phyloP scores from a whole-genome alignment of 441 rosid species.

The Viola pubescens region DNA sequence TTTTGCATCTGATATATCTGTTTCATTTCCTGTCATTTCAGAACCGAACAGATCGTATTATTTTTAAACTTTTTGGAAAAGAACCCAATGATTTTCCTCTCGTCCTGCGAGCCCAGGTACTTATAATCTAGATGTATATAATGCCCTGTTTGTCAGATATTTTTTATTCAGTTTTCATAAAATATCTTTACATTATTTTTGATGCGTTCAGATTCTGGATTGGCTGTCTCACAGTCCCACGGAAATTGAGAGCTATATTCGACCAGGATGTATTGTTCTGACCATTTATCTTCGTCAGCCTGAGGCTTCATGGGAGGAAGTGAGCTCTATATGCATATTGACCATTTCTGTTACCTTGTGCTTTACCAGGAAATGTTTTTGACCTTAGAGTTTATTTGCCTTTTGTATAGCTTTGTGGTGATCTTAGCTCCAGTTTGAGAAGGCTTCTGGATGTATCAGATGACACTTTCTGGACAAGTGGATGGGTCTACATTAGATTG shows the following conservation, averaged over 20 bases:
- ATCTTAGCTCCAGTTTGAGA: slow-evolving; percentile 66
- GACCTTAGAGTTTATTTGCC: slow-evolving; percentile 20
- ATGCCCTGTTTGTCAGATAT: slow-evolving; percentile 5
- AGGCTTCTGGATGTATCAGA: slow-evolving; percentile 70
- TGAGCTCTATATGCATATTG: slow-evolving; percentile 28
- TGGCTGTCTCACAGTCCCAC: slow-evolving; percentile 94
- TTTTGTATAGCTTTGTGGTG: slow-evolving; percentile 49
- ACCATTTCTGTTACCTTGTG: slow-evolving; percentile 4
- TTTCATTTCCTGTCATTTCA: slow-evolving; percentile 31
- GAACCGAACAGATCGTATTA: slow-evolving; percentile 85
- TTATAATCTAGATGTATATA: slow-evolving; percentile 9
- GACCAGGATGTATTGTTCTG: slow-evolving; percentile 87
- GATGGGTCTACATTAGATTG: slow-evolving; percentile 71
- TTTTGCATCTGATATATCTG: neutral
- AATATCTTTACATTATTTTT: slow-evolving; percentile 15
- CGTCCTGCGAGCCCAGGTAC: slow-evolving; percentile 80
- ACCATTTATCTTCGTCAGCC: slow-evolving; percentile 81
- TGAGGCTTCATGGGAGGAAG: slow-evolving; percentile 88
- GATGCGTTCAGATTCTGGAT: slow-evolving; percentile 61
- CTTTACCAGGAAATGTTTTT: slow-evolving; percentile 8
- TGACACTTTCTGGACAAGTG: slow-evolving; percentile 72
- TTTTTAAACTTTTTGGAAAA: slow-evolving; percentile 87
- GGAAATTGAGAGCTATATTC: slow-evolving; percentile 95
- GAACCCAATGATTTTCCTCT: slow-evolving; percentile 83
- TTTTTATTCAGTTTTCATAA: slow-evolving; percentile 15